Evolutionary conservation across 805 yeast genomes (phyloP).

Genomic region (Lipomyces lipofer): DNA sequence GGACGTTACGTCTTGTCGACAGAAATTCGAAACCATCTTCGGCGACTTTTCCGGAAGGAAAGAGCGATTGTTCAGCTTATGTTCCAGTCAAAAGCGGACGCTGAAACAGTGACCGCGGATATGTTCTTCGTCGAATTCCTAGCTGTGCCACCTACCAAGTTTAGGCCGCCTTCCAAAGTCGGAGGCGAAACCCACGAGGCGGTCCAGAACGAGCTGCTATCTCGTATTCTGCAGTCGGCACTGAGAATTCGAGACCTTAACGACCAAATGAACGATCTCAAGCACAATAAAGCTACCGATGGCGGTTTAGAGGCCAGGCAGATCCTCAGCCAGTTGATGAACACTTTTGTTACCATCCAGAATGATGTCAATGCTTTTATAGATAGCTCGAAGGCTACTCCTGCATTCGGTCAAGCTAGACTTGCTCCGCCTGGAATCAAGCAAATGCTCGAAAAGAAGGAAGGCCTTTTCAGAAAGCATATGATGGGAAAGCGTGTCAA

Average conservation of each 20-base stretch:
- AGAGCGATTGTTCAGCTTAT: slow-evolving; percentile 64
- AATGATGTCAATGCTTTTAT: slow-evolving; percentile 92
- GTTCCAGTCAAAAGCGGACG: slow-evolving; percentile 77
- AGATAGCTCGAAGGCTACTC: slow-evolving; percentile 87
- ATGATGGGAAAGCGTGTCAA: slow-evolving; percentile 99
- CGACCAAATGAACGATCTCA: slow-evolving; percentile 68
- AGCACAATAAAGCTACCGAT: slow-evolving; percentile 50
- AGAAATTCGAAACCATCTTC: slow-evolving; percentile 78
- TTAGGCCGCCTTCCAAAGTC: slow-evolving; percentile 92
- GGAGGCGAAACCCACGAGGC: slow-evolving; percentile 97
- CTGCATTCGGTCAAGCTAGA: slow-evolving; percentile 58
- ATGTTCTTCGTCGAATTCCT: slow-evolving; percentile 86
- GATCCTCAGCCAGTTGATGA: slow-evolving; percentile 80
- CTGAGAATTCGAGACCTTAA: slow-evolving; percentile 83
- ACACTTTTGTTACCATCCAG: slow-evolving; percentile 91
- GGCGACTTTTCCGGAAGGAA: slow-evolving; percentile 74
- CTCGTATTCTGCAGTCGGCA: slow-evolving; percentile 77
- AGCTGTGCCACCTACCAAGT: slow-evolving; percentile 94
- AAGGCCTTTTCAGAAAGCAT: slow-evolving; percentile 95
- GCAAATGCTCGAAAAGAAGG: slow-evolving; percentile 97
- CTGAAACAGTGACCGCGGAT: slow-evolving; percentile 59
- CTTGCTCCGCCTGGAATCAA: slow-evolving; percentile 92
- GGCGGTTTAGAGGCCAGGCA: slow-evolving; percentile 35
- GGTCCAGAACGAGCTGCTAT: slow-evolving; percentile 83
- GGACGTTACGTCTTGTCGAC: slow-evolving; percentile 85